These are phyloP conservation scores for Rhodotorula sp. DNA, from an alignment of 1,284 basidiomycete genomes.

Conservation along the genomic window DNA sequence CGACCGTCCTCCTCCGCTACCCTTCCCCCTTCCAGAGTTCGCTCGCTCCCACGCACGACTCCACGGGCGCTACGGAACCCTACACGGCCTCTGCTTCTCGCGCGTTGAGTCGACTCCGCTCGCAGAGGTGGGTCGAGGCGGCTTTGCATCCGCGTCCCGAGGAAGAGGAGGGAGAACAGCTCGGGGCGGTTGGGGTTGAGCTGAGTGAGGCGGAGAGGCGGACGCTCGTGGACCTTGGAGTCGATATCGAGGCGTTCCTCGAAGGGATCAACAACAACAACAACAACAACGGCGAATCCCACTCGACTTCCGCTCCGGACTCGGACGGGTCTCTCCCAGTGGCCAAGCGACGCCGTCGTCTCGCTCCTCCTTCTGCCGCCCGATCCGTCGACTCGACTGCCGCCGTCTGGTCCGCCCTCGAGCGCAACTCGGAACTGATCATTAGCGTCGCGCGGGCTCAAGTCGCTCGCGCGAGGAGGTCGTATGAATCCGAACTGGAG, in stretches of 20 bases:
- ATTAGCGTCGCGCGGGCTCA: slow-evolving; percentile 1
- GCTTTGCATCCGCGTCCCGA: background rate
- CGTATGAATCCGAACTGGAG: background rate
- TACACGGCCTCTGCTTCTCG: slow-evolving; percentile 16
- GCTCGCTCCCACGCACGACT: slow-evolving; percentile 41
- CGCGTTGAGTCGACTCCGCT: slow-evolving; percentile 4
- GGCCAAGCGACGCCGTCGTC: no score
- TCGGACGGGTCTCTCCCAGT: no score
- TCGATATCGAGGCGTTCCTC: slow-evolving; percentile 1
- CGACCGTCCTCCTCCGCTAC: slow-evolving; percentile 11
- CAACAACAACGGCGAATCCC: no score
- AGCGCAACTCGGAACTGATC: background rate
- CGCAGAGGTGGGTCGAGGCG: slow-evolving; percentile 10
- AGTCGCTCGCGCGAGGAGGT: background rate
- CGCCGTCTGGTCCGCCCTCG: background rate
- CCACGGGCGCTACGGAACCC: slow-evolving; percentile 29
- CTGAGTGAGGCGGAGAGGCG: background rate
- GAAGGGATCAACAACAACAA: background rate
- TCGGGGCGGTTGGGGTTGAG: background rate
- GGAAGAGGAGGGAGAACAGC: background rate
- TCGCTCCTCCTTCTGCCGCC: background rate
- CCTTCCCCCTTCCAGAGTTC: slow-evolving; percentile 18
- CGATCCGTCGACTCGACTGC: background rate
- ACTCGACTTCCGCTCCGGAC: no score
- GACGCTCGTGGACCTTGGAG: background rate